A percentile compares a stretch with the other conserved stretches of the same genome.
Evolutionary conservation across 83 land plant species (phyloP).

Genomic region (Thuja plicata): DNA sequence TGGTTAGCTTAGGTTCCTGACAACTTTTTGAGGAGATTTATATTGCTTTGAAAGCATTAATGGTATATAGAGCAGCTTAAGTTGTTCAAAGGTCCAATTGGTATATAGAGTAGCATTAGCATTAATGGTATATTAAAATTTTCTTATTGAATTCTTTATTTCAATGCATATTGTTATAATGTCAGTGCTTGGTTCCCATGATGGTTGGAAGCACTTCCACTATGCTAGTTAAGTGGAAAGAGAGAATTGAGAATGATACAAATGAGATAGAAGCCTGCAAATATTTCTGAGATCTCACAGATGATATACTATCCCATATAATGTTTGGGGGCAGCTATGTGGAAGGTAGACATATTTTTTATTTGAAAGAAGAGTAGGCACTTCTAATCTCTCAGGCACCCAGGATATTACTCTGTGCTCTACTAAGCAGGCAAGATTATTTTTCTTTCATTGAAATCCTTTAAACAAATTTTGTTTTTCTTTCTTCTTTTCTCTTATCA

Average conservation of each 20-base stretch:
- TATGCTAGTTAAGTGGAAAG: constrained; percentile 21
- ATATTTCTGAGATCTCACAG: constrained; percentile 22
- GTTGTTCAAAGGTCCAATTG: not conserved
- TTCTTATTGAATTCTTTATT: not conserved
- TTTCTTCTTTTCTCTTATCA: not conserved
- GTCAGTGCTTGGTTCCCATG: constrained; percentile 15
- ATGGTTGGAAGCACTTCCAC: constrained; percentile 15
- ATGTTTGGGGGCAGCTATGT: constrained; percentile 26
- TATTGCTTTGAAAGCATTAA: not conserved
- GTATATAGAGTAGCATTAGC: not conserved
- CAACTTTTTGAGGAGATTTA: not conserved
- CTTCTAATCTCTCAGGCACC: not conserved
- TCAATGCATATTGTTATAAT: not conserved
- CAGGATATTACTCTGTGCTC: not conserved
- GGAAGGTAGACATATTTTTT: constrained; percentile 19
- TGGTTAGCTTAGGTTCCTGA: not conserved
- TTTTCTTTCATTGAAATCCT: not conserved
- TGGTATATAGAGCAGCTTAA: not conserved
- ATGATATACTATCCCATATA: constrained; percentile 26
- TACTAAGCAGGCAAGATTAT: constrained; percentile 7
- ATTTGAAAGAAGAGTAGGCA: constrained; percentile 11
- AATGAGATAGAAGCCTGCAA: constrained; percentile 20
- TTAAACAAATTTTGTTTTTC: not conserved
- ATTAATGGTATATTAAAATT: not conserved
- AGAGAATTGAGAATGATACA: constrained; percentile 6